Evolutionary conservation across 2,329 filamentous ascomycete species (phyloP).

Genomic region (Achaetomium macrosporum): DNA sequence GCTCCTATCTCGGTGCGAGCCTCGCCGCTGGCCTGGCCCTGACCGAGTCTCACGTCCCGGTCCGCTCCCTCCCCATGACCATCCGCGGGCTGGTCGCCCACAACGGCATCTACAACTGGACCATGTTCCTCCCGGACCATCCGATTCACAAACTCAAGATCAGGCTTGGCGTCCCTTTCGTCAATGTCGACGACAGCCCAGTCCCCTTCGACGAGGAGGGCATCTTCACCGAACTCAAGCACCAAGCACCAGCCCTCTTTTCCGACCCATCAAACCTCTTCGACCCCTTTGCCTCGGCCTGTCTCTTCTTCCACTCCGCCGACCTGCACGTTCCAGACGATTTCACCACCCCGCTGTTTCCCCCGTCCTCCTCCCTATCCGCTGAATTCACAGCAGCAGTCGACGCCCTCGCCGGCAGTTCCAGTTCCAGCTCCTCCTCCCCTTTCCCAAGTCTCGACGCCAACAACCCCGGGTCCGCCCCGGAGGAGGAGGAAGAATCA

Average conservation of each 20-base stretch:
- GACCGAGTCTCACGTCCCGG: conserved; percentile 45
- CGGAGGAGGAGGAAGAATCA: conserved; percentile 1
- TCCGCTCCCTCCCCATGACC: conserved; percentile 31
- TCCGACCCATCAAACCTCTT: conserved; percentile 44
- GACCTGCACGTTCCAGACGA: conserved; percentile 41
- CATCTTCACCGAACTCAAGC: conserved; percentile 34
- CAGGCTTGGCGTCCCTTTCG: neutral
- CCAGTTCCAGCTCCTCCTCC: neutral
- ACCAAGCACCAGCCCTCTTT: conserved; percentile 42
- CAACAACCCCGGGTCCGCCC: neutral
- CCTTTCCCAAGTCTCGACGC: neutral
- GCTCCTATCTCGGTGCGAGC: conserved; percentile 52
- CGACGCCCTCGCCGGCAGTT: conserved; percentile 3
- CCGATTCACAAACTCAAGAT: conserved; percentile 33
- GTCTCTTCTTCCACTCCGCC: conserved; percentile 52
- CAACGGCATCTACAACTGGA: conserved; percentile 62
- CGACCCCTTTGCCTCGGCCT: conserved; percentile 54
- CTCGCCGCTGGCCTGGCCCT: conserved; percentile 52
- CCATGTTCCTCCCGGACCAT: conserved; percentile 51
- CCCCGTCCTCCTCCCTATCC: neutral
- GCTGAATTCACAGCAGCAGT: conserved; percentile 13
- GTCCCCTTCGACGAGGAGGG: conserved; percentile 27
- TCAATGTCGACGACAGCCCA: conserved; percentile 10
- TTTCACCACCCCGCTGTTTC: conserved; percentile 30
- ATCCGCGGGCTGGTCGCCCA: conserved; percentile 50